Conservation (phyloP, 2,329 filamentous ascomycete species). For the Byssothecium circinans region DNA sequence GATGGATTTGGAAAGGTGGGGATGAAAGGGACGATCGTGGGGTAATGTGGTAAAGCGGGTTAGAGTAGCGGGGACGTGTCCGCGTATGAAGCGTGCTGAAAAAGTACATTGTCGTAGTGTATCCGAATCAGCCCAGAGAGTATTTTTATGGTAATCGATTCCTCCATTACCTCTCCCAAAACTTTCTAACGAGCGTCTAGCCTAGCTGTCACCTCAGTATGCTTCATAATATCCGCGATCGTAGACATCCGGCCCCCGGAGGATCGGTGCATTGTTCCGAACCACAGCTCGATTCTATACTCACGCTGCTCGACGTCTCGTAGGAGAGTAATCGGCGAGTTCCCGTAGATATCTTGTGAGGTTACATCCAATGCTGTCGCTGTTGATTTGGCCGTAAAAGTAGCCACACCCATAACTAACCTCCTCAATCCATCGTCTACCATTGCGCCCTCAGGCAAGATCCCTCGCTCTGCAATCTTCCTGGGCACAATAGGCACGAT, state of each 20-base stretch:
- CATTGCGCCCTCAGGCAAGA: constrained; percentile 28
- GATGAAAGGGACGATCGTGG: constrained; percentile 34
- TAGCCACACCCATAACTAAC: neutral
- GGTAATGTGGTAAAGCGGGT: no score
- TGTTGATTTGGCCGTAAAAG: constrained; percentile 3
- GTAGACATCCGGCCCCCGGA: no score
- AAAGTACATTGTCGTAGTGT: no score
- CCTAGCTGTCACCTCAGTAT: no score
- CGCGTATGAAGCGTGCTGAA: no score
- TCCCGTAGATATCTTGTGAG: constrained; percentile 1
- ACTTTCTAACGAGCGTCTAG: no score
- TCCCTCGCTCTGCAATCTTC: constrained; percentile 57
- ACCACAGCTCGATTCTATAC: constrained; percentile 6
- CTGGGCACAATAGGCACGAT: constrained; percentile 63
- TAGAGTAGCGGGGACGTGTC: no score
- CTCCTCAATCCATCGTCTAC: neutral
- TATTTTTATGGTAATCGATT: no score
- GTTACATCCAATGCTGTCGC: constrained; percentile 7
- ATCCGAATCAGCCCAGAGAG: no score
- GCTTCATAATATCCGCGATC: no score
- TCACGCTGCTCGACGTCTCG: constrained; percentile 3
- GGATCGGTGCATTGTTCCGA: no score
- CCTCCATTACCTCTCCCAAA: no score
- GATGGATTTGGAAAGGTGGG: constrained; percentile 35
- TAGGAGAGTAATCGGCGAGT: constrained; percentile 1